phyloP scores from a whole-genome alignment of 768 basidiomycete genomes.

The Brasilioporus rufonigricans region DNA sequence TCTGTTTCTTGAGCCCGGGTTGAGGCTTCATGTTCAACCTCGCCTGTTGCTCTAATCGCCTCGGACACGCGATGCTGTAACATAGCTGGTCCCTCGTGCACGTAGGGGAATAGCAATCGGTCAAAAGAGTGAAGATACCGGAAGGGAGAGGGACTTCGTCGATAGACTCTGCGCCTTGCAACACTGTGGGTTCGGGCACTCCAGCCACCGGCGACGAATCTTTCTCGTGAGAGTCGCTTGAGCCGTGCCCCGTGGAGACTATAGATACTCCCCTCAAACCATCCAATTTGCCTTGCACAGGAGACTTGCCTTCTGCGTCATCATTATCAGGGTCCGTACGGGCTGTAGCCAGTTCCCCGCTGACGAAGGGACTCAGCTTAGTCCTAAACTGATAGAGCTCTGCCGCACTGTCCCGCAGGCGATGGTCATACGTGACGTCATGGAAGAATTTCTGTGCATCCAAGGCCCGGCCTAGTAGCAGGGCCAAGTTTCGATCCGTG shows the following conservation, averaged over 20 bases:
- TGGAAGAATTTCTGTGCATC: slow-evolving; percentile 99
- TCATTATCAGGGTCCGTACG: slow-evolving; percentile 36
- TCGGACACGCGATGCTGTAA: slow-evolving; percentile 95
- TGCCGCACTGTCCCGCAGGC: slow-evolving; percentile 79
- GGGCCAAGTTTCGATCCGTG: slow-evolving; percentile 91
- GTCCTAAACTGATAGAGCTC: slow-evolving; percentile 95
- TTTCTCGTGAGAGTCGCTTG: slow-evolving; percentile 35
- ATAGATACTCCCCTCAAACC: slow-evolving; percentile 23
- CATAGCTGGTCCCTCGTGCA: slow-evolving; percentile 93
- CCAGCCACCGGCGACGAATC: slow-evolving; percentile 30
- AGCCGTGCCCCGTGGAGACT: slow-evolving; percentile 32
- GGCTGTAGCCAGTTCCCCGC: slow-evolving; percentile 56
- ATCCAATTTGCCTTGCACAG: slow-evolving; percentile 19
- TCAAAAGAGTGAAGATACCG: slow-evolving; percentile 94
- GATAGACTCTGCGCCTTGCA: slow-evolving; percentile 42
- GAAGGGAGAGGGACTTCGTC: slow-evolving; percentile 78
- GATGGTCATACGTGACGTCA: slow-evolving; percentile 98
- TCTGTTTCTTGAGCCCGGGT: slow-evolving; percentile 82
- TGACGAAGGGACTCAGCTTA: slow-evolving; percentile 81
- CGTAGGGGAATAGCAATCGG: slow-evolving; percentile 97
- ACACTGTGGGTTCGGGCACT: slow-evolving; percentile 17
- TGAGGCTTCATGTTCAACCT: slow-evolving; percentile 92
- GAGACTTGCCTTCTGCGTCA: slow-evolving; percentile 31
- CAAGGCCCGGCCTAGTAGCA: slow-evolving; percentile 91
- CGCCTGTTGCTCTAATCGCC: slow-evolving; percentile 92